Conservation (phyloP, 129 eudicot species). For the Helianthus annuus region DNA sequence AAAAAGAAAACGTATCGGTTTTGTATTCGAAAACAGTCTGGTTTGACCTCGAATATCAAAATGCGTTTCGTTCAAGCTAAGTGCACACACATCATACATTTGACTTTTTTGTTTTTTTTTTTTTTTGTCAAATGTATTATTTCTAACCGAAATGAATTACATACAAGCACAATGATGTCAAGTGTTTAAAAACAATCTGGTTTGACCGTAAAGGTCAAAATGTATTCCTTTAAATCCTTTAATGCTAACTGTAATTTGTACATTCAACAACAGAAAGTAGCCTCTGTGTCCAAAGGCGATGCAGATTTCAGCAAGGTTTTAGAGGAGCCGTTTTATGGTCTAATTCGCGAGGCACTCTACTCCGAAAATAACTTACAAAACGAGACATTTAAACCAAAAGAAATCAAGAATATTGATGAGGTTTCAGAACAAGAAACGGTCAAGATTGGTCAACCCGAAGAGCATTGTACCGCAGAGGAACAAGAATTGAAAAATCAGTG, state of each 20-base stretch:
- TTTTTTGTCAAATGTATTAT: too few relatives aligned
- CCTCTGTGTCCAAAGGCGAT: conserved; percentile 64
- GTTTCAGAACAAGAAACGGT: conserved; percentile 23
- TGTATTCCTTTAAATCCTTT: background rate
- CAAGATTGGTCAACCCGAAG: conserved; percentile 24
- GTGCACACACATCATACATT: conserved; percentile 5
- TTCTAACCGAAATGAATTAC: too few relatives aligned
- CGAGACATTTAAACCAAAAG: conserved; percentile 27
- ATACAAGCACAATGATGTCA: too few relatives aligned
- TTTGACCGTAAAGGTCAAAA: conserved; percentile 31
- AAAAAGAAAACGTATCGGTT: background rate
- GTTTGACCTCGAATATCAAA: conserved; percentile 21
- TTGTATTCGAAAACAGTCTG: background rate
- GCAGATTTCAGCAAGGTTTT: conserved; percentile 61
- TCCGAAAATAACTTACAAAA: conserved; percentile 27
- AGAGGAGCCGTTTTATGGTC: conserved; percentile 60
- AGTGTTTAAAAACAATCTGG: background rate
- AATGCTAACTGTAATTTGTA: conserved; percentile 16
- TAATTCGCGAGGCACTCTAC: conserved; percentile 68
- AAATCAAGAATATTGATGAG: conserved; percentile 13
- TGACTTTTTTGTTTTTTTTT: too few relatives aligned
- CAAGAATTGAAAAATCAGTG: conserved; percentile 18
- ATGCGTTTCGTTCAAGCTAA: background rate
- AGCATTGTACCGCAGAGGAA: conserved; percentile 14
- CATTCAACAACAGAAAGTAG: conserved; percentile 63